Evolutionary conservation across 2,329 filamentous ascomycete species (phyloP), one percentile per base, ranked within the genome.

Genomic region (Trichoderma asperellum): DNA sequence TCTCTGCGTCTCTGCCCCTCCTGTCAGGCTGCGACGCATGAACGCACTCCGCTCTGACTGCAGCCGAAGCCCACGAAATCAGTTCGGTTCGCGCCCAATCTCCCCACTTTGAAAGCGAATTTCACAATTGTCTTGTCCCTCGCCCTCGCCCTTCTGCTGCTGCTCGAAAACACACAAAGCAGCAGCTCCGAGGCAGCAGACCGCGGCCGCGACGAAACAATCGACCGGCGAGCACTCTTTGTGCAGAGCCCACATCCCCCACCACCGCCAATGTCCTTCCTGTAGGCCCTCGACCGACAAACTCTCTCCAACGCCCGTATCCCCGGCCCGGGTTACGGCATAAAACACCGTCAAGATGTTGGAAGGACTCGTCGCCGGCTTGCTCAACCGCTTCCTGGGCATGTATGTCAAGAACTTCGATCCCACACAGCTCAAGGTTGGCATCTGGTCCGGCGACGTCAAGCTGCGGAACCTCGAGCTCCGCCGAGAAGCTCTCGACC

Each of bases 341-440:
- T 79, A 78, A 80, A 77, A 49, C 75, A 76, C 80, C 80, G 80
- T 83, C 86, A 86, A 80, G 77, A 99, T 99, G 96, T 89, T 99
- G 83, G 96, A 99, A 87, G 93, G 94, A 75, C 87, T 99, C 75
- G 96, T 98, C 73, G 94, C 96, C 76, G 96, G 95, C 82, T 87
- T 99, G 85, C 91, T 99, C 76, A 99, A 99, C 85, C 92, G 96
- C 85, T 98, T 99, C 83, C 84, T 99, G 88, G 96, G 96, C 87
- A 97, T 98, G 92, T 99, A 99, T 81, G 95, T 99, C 81, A 94
- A 97, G 87, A 98, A 99, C 83, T 99, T 99, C 80, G 96, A 99
- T 81, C 93, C 96, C 67, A 92, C 93, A 77, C 96, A 99, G 84
- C 87, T 99, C 73, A 99, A 99, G 79, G 94, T 99, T 72, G 96